Evolutionary conservation across 1,284 basidiomycete species (phyloP).

Genomic region (Moniliella sp.): DNA sequence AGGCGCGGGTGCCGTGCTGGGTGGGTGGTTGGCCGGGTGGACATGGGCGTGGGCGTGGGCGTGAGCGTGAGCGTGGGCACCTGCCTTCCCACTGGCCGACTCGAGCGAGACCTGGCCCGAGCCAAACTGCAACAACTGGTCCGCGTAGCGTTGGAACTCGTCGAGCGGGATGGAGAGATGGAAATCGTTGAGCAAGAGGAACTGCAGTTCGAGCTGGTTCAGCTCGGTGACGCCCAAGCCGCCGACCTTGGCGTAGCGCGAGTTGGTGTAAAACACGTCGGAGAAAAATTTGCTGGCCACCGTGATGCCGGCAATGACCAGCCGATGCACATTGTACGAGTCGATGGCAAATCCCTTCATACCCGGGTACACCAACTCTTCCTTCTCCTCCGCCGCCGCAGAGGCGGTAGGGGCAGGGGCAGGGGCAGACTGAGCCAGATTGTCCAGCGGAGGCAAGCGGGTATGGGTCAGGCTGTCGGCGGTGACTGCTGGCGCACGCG

Average conservation of each 20-base stretch:
- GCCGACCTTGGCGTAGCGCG: conserved; percentile 90
- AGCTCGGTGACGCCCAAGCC: conserved; percentile 79
- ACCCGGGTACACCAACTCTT: conserved; percentile 7
- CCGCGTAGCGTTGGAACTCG: conserved; percentile 85
- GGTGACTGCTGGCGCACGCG: too few relatives aligned
- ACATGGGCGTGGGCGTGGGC: too few relatives aligned
- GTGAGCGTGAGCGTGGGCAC: too few relatives aligned
- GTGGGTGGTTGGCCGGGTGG: too few relatives aligned
- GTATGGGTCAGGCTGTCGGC: too few relatives aligned
- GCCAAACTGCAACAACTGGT: conserved; percentile 49
- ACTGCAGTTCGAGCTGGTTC: conserved; percentile 89
- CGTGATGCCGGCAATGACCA: conserved; percentile 89
- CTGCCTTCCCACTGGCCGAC: too few relatives aligned
- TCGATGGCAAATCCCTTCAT: conserved; percentile 68
- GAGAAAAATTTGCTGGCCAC: conserved; percentile 97
- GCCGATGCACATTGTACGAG: conserved; percentile 80
- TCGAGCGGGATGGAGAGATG: conserved; percentile 61
- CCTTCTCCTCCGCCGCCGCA: conserved; percentile 1
- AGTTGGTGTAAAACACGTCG: conserved; percentile 98
- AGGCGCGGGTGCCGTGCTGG: too few relatives aligned
- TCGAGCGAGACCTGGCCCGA: too few relatives aligned
- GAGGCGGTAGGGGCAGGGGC: too few relatives aligned
- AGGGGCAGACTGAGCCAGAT: too few relatives aligned
- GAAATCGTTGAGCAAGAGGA: conserved; percentile 86
- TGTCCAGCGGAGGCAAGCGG: too few relatives aligned